phyloP scores from a whole-genome alignment of 164 flowering plant species.

The Platanus orientalis region DNA sequence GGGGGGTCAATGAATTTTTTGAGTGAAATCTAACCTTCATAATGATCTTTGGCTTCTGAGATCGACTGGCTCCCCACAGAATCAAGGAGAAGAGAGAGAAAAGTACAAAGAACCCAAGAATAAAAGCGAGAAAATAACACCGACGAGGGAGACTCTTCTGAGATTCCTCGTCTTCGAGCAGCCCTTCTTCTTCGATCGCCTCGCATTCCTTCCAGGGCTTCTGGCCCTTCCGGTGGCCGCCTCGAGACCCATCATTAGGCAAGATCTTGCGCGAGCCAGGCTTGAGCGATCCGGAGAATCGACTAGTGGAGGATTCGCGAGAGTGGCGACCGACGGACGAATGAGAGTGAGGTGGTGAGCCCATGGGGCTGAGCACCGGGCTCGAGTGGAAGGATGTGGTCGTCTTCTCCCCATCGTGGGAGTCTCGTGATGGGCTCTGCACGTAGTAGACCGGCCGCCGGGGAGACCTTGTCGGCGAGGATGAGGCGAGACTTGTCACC shows the following conservation, averaged over 20 bases:
- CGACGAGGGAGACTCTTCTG: conserved; percentile 42
- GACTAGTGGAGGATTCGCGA: conserved; percentile 68
- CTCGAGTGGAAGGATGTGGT: conserved; percentile 40
- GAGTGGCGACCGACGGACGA: conserved; percentile 86
- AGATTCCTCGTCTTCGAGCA: conserved; percentile 53
- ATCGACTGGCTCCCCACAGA: conserved; percentile 65
- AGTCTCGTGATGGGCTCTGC: conserved; percentile 70
- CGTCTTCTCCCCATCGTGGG: conserved; percentile 66
- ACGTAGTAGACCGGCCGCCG: conserved; percentile 66
- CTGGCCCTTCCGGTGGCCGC: conserved; percentile 27
- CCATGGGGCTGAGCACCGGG: conserved; percentile 67
- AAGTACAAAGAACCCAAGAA: conserved; percentile 60
- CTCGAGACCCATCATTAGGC: conserved; percentile 39
- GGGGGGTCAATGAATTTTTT: background rate
- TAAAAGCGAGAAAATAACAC: conserved; percentile 62
- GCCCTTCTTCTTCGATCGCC: conserved; percentile 23
- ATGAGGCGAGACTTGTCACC: conserved; percentile 47
- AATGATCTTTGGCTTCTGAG: conserved; percentile 63
- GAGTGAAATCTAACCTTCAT: conserved; percentile 41
- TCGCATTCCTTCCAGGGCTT: conserved; percentile 17
- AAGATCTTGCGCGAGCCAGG: conserved; percentile 64
- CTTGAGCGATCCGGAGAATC: conserved; percentile 26
- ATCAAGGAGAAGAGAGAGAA: conserved; percentile 69
- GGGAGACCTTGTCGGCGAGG: conserved; percentile 44
- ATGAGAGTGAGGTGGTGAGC: conserved; percentile 83